Evolutionary conservation across 2,329 filamentous ascomycete species (phyloP), one percentile per base, ranked within the genome.

Genomic region (Botryosphaeria dothidea): DNA sequence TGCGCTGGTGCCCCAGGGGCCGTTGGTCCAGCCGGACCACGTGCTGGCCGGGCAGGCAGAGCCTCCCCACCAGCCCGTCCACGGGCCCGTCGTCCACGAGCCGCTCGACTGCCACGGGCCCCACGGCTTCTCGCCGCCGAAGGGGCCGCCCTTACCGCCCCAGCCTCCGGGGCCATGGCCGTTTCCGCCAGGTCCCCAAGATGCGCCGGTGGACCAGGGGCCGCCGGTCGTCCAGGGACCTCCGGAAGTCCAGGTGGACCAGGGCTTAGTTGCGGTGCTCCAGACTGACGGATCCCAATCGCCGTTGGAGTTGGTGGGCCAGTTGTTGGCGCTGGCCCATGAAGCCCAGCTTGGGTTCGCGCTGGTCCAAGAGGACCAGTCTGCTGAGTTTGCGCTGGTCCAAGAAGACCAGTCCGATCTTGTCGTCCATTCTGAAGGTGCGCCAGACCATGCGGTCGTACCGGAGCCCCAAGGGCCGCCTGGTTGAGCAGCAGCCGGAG

Each of bases 1-100:
- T 15, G 75, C 73, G 41, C 60, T 61, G 11, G 73, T 77, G 27
- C 69, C 71, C 76, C 76, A 78, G 0, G 72, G 70, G 0, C 75
- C 75, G 0, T 69, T 66, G 6, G 76, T 77, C 75, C 75, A 78
- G 3, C 76, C 76, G 9, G 74, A 73, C 76, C 76, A 78, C 62
- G 76, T 73, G 0, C 69, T 69, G 0, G 68, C 66, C 0, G 75
- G 75, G 38, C 75, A 77, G 3, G 68, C 71, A 15, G 58, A 67
- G 36, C 71, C 73, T 34, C 49, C 74, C 74, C 75, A 78, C 75
- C 75, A 77, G 1, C 64, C 65, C 0, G 75, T 78, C 75, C 75
- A 78, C 0, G 75, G 71, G 1, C 66, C 73, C 8, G 36, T 45
- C 13, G 60, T 67, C 31, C 71, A 71, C 72, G 73, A 74, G 21